phyloP scores from a whole-genome alignment of 805 yeast genomes.

The Yueomyces sp. region DNA sequence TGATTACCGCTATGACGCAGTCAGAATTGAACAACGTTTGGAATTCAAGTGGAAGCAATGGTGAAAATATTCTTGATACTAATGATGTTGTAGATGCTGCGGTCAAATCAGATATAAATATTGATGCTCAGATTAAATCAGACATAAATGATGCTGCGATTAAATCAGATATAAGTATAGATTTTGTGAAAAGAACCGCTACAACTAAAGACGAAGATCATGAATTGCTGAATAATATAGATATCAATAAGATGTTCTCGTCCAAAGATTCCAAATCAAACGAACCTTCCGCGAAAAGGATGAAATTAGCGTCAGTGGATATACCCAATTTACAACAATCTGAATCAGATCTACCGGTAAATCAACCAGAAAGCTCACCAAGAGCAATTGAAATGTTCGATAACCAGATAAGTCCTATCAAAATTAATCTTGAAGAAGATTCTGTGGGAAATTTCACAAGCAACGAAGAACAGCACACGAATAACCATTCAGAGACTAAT shows the following conservation, averaged over 20 bases:
- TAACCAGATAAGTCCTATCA: slow-evolving; percentile 2
- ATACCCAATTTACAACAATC: background rate
- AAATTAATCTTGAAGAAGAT: background rate
- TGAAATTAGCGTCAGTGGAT: background rate
- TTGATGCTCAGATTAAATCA: background rate
- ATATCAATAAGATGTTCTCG: slow-evolving; percentile 11
- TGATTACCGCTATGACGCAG: background rate
- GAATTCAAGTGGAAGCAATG: background rate
- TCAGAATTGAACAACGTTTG: background rate
- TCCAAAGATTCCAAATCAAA: background rate
- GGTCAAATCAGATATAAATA: no score
- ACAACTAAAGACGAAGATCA: background rate
- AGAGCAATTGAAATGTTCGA: slow-evolving; percentile 19
- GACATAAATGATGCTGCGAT: background rate
- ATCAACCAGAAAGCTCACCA: slow-evolving; percentile 9
- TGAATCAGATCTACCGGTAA: background rate
- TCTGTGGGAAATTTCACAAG: background rate
- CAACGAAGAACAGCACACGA: no score
- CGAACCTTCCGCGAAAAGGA: background rate
- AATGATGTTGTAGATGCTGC: background rate
- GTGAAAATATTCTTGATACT: background rate
- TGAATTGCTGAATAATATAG: slow-evolving; percentile 10
- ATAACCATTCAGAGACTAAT: no score
- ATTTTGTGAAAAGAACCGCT: slow-evolving; percentile 2
- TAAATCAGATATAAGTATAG: background rate